Base-by-base conservation (phyloP, 1,284 basidiomycete genomes). In the Ustilago loliicola region DNA sequence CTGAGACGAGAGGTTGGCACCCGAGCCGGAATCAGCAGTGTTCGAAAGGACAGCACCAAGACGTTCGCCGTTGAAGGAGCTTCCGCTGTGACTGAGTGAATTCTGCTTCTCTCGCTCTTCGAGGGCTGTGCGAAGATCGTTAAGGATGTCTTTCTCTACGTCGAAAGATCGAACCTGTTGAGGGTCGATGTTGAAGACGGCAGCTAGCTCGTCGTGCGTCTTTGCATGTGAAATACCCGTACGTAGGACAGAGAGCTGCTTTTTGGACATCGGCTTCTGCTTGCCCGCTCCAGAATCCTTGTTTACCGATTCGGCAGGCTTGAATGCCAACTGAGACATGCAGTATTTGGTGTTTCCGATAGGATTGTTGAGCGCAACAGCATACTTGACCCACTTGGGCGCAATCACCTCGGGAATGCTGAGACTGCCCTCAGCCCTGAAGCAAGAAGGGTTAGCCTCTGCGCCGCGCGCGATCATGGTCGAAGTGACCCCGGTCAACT, bases 381-480 rank as follows among this genome's bases (percentile, higher is more conserved):
- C 77, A 42, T 83, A 82, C 21, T 61, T 75, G 42, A 84, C 57
- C 80, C 78, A 83, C 51, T 81, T 75, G 13, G 84, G 84, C 29
- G 80, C 83, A 51, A 85, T 66, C 34, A 67, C 72, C n/a, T 76
- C 72, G 1, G 80, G 79, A 13, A 77, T 66, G 59, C 82, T 85
- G 32, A 66, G 34, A 17, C 65, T 61, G 25, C 82, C 77, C 42
- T 76, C 40, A 29, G 89, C 86, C 1, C 91, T 90, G 88, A 99
- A 99, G 81, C 94, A 93, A 0, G 93, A 92, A 0, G 95, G 94
- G 86, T 99, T 99, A 10, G 92, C 88, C 87, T 99, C 97, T 8
- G 96, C 96, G 0, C 92, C 94, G 15, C 95, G 92, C 8, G 96
- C 97, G 50, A 99, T 93, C 96, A 99, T 99, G 34, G 94, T 91